Conservation (phyloP, 148 eudicot species). For the Agrostemma githago region DNA sequence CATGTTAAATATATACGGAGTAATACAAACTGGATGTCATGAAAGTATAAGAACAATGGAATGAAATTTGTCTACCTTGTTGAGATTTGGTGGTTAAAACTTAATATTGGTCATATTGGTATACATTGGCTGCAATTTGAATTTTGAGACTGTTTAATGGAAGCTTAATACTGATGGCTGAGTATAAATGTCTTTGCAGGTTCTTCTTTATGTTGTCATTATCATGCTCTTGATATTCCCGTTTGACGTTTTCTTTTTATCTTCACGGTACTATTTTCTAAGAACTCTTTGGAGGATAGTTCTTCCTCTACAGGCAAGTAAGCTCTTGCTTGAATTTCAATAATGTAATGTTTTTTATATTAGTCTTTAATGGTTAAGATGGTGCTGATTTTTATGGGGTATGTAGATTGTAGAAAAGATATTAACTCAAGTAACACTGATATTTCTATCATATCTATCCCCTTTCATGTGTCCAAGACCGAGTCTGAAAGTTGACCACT, state of each 20-base stretch:
- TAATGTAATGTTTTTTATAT: background rate
- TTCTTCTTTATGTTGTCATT: conserved; percentile 71
- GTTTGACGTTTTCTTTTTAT: conserved; percentile 81
- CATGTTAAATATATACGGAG: too few species aligned
- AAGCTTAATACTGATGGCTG: conserved; percentile 8
- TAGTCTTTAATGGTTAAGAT: background rate
- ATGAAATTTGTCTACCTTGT: background rate
- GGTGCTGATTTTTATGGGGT: background rate
- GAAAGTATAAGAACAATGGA: background rate
- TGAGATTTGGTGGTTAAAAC: background rate
- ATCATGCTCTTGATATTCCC: conserved; percentile 74
- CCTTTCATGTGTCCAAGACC: too few species aligned
- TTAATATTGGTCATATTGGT: background rate
- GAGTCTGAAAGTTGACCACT: too few species aligned
- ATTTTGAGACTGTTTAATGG: conserved; percentile 1
- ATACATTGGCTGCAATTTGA: background rate
- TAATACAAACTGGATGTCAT: too few species aligned
- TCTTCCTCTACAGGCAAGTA: conserved; percentile 94
- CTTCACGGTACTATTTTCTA: conserved; percentile 79
- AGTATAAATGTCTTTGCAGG: conserved; percentile 47
- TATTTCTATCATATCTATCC: background rate
- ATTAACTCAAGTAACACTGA: background rate
- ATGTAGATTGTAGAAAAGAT: background rate
- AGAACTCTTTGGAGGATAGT: conserved; percentile 93
- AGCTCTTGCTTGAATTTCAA: conserved; percentile 12